Evolutionary conservation across 2,329 filamentous ascomycete genomes (phyloP).

Genomic region (Beauveria scarabaeidicola): DNA sequence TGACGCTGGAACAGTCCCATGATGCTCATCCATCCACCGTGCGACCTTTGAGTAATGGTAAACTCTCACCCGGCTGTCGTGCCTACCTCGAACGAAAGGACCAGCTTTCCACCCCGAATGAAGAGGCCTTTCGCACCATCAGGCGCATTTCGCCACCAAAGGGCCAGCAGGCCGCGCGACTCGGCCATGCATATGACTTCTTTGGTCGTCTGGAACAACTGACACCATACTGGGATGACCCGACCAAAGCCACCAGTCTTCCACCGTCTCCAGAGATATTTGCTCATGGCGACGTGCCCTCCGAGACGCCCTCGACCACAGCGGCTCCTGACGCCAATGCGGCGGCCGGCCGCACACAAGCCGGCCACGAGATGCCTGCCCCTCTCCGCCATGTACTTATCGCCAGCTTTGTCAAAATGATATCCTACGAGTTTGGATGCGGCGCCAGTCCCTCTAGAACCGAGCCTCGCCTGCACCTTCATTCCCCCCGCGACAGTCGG

Average conservation of each 20-base stretch:
- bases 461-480: slow-evolving; percentile 51
- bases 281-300: slow-evolving; percentile 12
- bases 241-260: slow-evolving; percentile 30
- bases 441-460: slow-evolving; percentile 47
- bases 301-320: slow-evolving; percentile 5
- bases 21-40: slow-evolving; percentile 41
- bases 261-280: slow-evolving; percentile 25
- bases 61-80: slow-evolving; percentile 46
- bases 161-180: slow-evolving; percentile 43
- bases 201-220: slow-evolving; percentile 54
- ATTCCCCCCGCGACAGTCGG: slow-evolving; percentile 25
- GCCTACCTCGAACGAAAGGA: slow-evolving; percentile 50
- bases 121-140: slow-evolving; percentile 52
- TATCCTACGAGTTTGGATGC: slow-evolving; percentile 59
- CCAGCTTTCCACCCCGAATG: slow-evolving; percentile 49
- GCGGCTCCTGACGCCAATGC: slow-evolving; percentile 11
- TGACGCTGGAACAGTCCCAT: slow-evolving; percentile 41
- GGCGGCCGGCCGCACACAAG: slow-evolving; percentile 32
- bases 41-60: slow-evolving; percentile 42
- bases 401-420: slow-evolving; percentile 52
- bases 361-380: slow-evolving; percentile 48
- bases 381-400: slow-evolving; percentile 50
- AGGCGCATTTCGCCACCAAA: slow-evolving; percentile 47
- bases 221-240: slow-evolving; percentile 54
- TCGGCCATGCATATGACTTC: slow-evolving; percentile 59